phyloP scores from a whole-genome alignment of 257 asterid species.

The Prunella vulgaris region DNA sequence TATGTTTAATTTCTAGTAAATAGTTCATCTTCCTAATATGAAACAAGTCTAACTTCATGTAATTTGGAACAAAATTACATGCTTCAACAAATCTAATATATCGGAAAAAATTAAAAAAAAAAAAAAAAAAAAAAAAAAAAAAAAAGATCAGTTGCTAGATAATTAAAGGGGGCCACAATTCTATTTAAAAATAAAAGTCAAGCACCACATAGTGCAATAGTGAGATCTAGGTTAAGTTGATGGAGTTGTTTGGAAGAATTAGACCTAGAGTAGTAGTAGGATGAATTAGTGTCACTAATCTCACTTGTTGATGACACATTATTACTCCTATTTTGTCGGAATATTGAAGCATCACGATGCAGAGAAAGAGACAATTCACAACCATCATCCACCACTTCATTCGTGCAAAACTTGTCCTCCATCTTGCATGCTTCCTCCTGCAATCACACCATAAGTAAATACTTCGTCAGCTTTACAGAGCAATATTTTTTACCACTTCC shows the following conservation, averaged over 20 bases:
- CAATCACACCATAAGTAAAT: background rate
- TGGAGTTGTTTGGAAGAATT: constrained; percentile 22
- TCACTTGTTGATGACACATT: constrained; percentile 51
- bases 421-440: constrained; percentile 17
- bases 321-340: constrained; percentile 28
- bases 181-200: constrained; percentile 7
- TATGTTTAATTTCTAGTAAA: background rate
- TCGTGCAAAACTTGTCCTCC: background rate
- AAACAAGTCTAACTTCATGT: background rate
- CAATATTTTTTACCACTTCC: too few species aligned
- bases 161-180: background rate
- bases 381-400: constrained; percentile 23
- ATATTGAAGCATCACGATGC: constrained; percentile 31
- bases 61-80: background rate
- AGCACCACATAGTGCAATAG: constrained; percentile 47
- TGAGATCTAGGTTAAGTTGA: constrained; percentile 48
- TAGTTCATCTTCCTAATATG: background rate
- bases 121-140: background rate
- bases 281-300: constrained; percentile 46
- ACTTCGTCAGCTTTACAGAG: too few species aligned
- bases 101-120: background rate
- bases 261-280: constrained; percentile 19
- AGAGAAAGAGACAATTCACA: constrained; percentile 57
- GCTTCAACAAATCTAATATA: background rate
- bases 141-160: background rate